phyloP scores from a whole-genome alignment of 164 flowering plant genomes.

The Santalum album region DNA sequence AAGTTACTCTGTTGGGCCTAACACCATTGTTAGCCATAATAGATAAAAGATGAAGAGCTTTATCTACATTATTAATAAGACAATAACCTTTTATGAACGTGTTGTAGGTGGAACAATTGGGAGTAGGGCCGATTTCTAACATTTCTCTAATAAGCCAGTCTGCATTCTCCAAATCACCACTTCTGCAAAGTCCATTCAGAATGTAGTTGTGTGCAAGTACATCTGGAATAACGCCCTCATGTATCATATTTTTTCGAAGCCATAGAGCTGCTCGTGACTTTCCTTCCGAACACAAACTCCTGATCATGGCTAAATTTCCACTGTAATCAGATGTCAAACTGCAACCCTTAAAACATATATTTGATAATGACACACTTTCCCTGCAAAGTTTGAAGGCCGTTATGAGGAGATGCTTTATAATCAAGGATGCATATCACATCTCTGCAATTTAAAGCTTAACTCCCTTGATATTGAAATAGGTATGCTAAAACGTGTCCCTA shows the following conservation, averaged over 20 bases:
- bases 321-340: slow-evolving; percentile 9
- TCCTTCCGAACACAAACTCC: slow-evolving; percentile 44
- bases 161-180: slow-evolving; percentile 49
- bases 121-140: slow-evolving; percentile 45
- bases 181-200: slow-evolving; percentile 52
- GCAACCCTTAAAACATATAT: slow-evolving; percentile 10
- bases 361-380: slow-evolving; percentile 36
- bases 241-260: slow-evolving; percentile 37
- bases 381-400: slow-evolving; percentile 22
- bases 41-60: slow-evolving; percentile 41
- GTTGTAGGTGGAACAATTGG: slow-evolving; percentile 58
- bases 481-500: too few relatives aligned
- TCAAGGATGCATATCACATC: neutral
- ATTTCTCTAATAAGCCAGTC: slow-evolving; percentile 47
- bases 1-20: slow-evolving; percentile 53
- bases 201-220: slow-evolving; percentile 58
- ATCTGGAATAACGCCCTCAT: slow-evolving; percentile 34
- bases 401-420: neutral
- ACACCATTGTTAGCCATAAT: slow-evolving; percentile 39
- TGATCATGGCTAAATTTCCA: slow-evolving; percentile 21
- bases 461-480: neutral
- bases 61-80: slow-evolving; percentile 39
- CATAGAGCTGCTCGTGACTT: slow-evolving; percentile 51
- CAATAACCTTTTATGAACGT: slow-evolving; percentile 59
- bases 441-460: neutral